Percentiles rank a stretch among this genome's conserved stretches.
phyloP scores from a whole-genome alignment of 1,284 basidiomycete species.

The Prillingera fragicola region DNA sequence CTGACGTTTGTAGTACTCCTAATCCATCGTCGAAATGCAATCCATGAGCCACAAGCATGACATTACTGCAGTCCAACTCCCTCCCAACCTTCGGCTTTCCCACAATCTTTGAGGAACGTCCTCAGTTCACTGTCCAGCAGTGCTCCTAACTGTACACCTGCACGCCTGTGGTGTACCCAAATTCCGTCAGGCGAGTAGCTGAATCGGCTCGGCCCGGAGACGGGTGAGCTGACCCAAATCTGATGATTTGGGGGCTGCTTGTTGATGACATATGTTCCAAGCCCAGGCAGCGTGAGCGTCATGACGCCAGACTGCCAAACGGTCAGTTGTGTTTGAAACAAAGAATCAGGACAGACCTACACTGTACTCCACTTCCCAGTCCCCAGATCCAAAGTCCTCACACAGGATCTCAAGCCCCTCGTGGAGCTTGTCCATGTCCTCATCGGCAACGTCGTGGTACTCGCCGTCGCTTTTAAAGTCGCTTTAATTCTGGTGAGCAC shows the following conservation, averaged over 20 bases:
- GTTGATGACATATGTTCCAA: slow-evolving; percentile 98
- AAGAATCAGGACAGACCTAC: slow-evolving; percentile 54
- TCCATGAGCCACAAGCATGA: no score
- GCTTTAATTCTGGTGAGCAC: slow-evolving; percentile 12
- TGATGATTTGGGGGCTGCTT: slow-evolving; percentile 99
- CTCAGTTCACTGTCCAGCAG: slow-evolving; percentile 56
- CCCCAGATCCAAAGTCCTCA: slow-evolving; percentile 54
- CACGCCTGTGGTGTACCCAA: slow-evolving; percentile 70
- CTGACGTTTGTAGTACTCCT: no score
- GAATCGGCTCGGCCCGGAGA: slow-evolving; percentile 84
- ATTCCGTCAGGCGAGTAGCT: slow-evolving; percentile 55
- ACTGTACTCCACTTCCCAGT: slow-evolving; percentile 87
- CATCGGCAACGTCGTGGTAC: slow-evolving; percentile 74
- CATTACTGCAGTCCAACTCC: slow-evolving; percentile 33
- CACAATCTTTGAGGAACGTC: slow-evolving; percentile 51
- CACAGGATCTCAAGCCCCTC: slow-evolving; percentile 72
- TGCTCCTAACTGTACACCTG: slow-evolving; percentile 58
- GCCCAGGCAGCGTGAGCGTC: slow-evolving; percentile 71
- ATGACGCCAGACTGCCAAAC: slow-evolving; percentile 73
- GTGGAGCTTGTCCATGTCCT: slow-evolving; percentile 73
- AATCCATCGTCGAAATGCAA: no score
- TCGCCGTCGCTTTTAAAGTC: slow-evolving; percentile 34
- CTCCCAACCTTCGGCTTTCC: slow-evolving; percentile 46
- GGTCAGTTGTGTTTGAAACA: slow-evolving; percentile 2
- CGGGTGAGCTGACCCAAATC: slow-evolving; percentile 93